A percentile compares a stretch with the other conserved stretches of the same genome.
Evolutionary conservation across 768 basidiomycete species (phyloP).

Genomic region (Collybia mongolica): DNA sequence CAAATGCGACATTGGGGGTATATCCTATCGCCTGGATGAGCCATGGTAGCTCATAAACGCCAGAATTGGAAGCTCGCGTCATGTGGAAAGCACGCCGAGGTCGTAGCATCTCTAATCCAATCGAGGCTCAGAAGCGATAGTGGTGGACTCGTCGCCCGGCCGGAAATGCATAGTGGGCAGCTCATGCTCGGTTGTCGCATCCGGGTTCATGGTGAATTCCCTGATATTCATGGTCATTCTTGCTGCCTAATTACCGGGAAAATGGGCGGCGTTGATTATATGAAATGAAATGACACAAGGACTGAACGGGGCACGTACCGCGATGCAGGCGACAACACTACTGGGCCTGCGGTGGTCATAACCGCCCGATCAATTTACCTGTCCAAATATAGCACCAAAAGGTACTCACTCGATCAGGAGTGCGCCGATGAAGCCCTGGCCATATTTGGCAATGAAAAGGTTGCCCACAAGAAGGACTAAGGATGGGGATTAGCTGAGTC

Average conservation of each 20-base stretch:
- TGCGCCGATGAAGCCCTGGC: slow-evolving; percentile 17
- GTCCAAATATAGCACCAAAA: no score
- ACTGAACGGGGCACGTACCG: slow-evolving; percentile 3
- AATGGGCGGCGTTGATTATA: neutral
- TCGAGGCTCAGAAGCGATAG: no score
- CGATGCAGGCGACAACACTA: slow-evolving; percentile 17
- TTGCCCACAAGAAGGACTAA: slow-evolving; percentile 18
- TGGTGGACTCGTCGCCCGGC: neutral
- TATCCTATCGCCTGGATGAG: no score
- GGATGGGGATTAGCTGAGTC: neutral
- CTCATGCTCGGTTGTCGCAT: neutral
- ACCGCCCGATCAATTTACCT: no score
- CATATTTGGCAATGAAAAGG: slow-evolving; percentile 16
- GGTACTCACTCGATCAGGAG: slow-evolving; percentile 19
- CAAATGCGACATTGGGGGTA: no score
- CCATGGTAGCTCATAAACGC: no score
- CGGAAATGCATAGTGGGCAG: neutral
- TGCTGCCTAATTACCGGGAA: slow-evolving; percentile 14
- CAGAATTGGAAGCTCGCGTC: no score
- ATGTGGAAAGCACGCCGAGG: no score
- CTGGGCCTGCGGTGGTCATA: slow-evolving; percentile 4
- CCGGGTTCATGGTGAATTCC: slow-evolving; percentile 11
- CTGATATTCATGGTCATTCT: slow-evolving; percentile 24
- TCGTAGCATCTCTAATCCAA: no score
- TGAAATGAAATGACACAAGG: neutral